Evolutionary conservation across 2,329 filamentous ascomycete genomes (phyloP), one percentile per base, ranked within the genome.

Genomic region (Phaeosphaeria sp.): DNA sequence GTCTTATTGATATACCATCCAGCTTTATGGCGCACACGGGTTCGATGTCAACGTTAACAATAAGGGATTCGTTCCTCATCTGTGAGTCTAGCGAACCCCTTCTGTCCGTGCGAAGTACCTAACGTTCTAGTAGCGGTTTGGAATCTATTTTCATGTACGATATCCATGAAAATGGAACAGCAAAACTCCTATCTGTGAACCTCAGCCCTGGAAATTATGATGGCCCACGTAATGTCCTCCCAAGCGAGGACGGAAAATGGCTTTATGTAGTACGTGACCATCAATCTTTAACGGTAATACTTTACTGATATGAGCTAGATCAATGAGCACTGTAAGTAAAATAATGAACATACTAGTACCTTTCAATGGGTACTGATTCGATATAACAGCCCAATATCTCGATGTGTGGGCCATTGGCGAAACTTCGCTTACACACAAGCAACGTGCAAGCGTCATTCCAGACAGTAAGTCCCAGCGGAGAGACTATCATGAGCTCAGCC

Each of bases 401-500:
- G 52, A 54, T 17, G 25, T 54, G 22, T 54, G 48, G 7, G 36
- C 48, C 17, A 18, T 54, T 11, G 18, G 23, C 22, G 46, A 49
- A 22, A 54, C 52, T 2, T 49, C 27, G 1, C 36, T 54, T 6
- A 44, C 39, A 36, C 52, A 54, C 33, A 54, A 21, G n/a, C 52
- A 54, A 27, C 52, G 52, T 18, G 52, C 52, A 54, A 54, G 52
- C 46, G 52, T 41, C 13, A 49, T 54, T 22, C 52, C 52, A 2
- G 22, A 54, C 2, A 17, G 52, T 54, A 43, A 15, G 52, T 54
- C 18, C 33, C 11, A 25, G 1, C 5, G 6, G 6, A 15, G 13
- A 6, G 25, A 27, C 25, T 5, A 20, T 18, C 18, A 44, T 15
- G 15, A 42, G 3, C 18, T 4, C 39, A 15, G 39, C 39, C 39